phyloP scores from a whole-genome alignment of 495 filamentous ascomycete species.

The Elaphomyces granulatus region DNA sequence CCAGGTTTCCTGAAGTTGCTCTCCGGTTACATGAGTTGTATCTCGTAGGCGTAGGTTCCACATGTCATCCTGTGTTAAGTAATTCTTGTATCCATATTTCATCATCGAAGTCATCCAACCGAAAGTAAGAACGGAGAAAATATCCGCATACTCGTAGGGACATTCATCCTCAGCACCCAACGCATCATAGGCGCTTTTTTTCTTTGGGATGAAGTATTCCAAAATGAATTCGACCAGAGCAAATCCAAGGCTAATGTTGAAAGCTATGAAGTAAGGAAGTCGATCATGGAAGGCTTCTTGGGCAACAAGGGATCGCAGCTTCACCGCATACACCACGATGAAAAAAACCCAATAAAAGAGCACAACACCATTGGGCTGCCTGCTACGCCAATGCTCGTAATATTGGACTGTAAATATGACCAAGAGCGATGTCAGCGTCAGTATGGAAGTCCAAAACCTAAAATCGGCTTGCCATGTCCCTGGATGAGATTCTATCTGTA shows the following conservation, averaged over 20 bases:
- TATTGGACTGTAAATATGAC: slow-evolving; percentile 83
- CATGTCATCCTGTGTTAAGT: slow-evolving; percentile 87
- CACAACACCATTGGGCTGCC: slow-evolving; percentile 83
- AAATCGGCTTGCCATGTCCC: slow-evolving; percentile 69
- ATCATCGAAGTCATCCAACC: slow-evolving; percentile 99
- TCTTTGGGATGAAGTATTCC: slow-evolving; percentile 89
- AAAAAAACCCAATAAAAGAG: slow-evolving; percentile 95
- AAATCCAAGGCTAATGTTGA: slow-evolving; percentile 60
- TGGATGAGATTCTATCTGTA: slow-evolving; percentile 61
- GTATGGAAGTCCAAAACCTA: slow-evolving; percentile 74
- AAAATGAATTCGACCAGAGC: slow-evolving; percentile 61
- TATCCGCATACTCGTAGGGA: slow-evolving; percentile 82
- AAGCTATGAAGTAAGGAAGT: slow-evolving; percentile 63
- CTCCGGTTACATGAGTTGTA: slow-evolving; percentile 54
- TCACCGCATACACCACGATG: slow-evolving; percentile 64
- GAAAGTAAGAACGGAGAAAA: slow-evolving; percentile 91
- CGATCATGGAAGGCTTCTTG: slow-evolving; percentile 51
- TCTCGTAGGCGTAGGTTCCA: slow-evolving; percentile 81
- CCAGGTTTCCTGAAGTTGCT: slow-evolving; percentile 62
- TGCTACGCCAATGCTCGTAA: slow-evolving; percentile 75
- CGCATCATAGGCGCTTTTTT: slow-evolving; percentile 65
- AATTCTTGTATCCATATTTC: slow-evolving; percentile 86
- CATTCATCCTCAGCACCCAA: slow-evolving; percentile 86
- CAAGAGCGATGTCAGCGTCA: slow-evolving; percentile 61
- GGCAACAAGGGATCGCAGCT: slow-evolving; percentile 74